Conservation (phyloP, 2,329 filamentous ascomycete species). For the Cytospora paraplurivora region DNA sequence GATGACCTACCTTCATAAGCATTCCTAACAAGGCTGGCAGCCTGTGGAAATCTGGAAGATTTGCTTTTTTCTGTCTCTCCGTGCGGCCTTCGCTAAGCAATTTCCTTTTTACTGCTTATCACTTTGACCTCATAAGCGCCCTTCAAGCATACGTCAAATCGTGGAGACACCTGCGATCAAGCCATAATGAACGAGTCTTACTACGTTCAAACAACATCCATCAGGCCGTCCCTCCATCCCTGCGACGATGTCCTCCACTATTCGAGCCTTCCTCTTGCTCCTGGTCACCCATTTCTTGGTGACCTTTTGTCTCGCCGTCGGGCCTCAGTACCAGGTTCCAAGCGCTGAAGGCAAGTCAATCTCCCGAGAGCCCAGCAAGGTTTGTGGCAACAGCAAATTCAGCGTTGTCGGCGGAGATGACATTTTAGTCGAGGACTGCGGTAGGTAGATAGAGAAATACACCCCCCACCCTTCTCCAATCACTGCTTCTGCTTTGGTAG, state of each 20-base stretch:
- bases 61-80: too few relatives aligned
- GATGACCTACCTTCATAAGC: not conserved
- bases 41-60: not conserved
- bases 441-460: too few relatives aligned
- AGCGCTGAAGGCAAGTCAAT: not conserved
- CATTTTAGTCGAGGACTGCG: slow-evolving; percentile 3
- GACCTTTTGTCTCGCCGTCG: not conserved
- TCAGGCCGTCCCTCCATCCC: not conserved
- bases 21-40: not conserved
- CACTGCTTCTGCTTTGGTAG: not conserved
- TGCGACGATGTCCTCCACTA: slow-evolving; percentile 4
- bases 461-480: too few relatives aligned
- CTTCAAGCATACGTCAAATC: not conserved
- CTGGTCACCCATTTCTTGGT: not conserved
- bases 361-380: not conserved
- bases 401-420: not conserved
- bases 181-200: not conserved
- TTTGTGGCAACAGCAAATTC: not conserved
- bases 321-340: slow-evolving; percentile 1
- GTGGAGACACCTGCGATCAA: too few relatives aligned
- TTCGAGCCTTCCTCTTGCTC: not conserved
- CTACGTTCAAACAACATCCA: not conserved
- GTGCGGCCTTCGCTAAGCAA: not conserved
- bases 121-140: not conserved
- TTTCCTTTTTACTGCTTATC: not conserved